Evolutionary conservation across 306 rosid genomes (phyloP).

Genomic region (Albizia julibrissin): DNA sequence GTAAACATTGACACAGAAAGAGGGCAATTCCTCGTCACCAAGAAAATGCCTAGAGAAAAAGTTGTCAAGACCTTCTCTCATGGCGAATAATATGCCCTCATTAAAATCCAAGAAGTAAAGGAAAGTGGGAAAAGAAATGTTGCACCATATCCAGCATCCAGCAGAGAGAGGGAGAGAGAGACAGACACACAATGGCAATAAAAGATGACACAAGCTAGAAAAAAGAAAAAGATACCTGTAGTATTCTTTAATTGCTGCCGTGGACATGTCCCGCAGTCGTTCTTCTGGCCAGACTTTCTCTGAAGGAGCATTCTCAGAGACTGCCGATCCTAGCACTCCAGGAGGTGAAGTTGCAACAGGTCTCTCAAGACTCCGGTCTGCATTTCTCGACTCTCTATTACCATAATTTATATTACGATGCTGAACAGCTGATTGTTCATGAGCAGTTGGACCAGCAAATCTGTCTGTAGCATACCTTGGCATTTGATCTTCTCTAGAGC

Average conservation of each 20-base stretch:
- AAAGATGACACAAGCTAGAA: background rate
- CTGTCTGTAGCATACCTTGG: conserved; percentile 54
- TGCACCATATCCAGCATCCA: background rate
- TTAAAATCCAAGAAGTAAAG: background rate
- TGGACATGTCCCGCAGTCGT: conserved; percentile 54
- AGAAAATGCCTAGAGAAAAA: background rate
- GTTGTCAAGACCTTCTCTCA: background rate
- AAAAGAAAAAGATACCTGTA: conserved; percentile 62
- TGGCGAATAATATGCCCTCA: background rate
- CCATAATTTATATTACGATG: conserved; percentile 57
- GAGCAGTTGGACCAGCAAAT: conserved; percentile 51
- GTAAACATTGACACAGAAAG: background rate
- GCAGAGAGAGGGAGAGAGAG: background rate
- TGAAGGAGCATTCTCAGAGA: conserved; percentile 46
- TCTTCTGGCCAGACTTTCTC: conserved; percentile 60
- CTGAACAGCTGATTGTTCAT: conserved; percentile 56
- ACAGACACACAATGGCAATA: background rate
- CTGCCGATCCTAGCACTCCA: conserved; percentile 46
- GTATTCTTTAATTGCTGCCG: conserved; percentile 82
- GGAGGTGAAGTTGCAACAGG: conserved; percentile 55
- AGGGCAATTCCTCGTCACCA: background rate
- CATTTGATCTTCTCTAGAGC: conserved; percentile 54
- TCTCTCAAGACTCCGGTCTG: conserved; percentile 55
- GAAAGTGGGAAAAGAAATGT: background rate
- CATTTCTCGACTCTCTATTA: conserved; percentile 57